These are phyloP conservation scores for Scheffersomyces illinoinensis DNA, from an alignment of 1,139 yeast genomes.

Conservation along the genomic window DNA sequence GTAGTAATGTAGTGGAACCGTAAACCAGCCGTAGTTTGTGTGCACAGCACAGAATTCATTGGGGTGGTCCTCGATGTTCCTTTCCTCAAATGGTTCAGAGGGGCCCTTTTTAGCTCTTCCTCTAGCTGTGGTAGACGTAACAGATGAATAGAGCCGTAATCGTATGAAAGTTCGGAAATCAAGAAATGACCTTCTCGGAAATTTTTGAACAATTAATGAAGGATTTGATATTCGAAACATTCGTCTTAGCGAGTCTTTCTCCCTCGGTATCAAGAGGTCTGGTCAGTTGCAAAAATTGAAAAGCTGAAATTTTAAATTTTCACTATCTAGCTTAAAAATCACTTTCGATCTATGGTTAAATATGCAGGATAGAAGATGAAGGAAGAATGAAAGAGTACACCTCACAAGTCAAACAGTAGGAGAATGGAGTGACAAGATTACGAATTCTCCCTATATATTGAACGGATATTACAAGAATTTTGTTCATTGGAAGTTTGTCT, in stretches of 20 bases:
- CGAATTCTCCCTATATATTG: too few species aligned
- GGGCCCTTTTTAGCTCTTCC: neutral
- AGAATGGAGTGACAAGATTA: too few species aligned
- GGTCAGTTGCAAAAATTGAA: neutral
- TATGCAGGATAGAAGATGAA: too few species aligned
- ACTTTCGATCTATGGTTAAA: too few species aligned
- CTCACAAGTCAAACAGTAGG: too few species aligned
- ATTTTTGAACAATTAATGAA: neutral
- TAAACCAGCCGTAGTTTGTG: constrained; percentile 36
- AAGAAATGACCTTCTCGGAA: too few species aligned
- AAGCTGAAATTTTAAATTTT: neutral
- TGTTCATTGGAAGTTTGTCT: too few species aligned
- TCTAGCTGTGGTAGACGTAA: neutral
- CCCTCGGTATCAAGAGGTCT: neutral
- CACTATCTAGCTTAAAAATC: too few species aligned
- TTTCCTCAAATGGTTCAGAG: neutral
- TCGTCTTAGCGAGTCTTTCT: too few species aligned
- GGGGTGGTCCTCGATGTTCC: constrained; percentile 14
- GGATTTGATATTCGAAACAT: neutral
- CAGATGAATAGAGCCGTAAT: neutral
- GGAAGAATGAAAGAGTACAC: too few species aligned
- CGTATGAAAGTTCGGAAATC: neutral
- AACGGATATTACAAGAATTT: too few species aligned
- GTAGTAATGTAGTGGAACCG: constrained; percentile 26
- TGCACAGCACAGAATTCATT: constrained; percentile 19